Evolutionary conservation across 345 rosid genomes (phyloP).

Genomic region (Eucalyptus victrix): DNA sequence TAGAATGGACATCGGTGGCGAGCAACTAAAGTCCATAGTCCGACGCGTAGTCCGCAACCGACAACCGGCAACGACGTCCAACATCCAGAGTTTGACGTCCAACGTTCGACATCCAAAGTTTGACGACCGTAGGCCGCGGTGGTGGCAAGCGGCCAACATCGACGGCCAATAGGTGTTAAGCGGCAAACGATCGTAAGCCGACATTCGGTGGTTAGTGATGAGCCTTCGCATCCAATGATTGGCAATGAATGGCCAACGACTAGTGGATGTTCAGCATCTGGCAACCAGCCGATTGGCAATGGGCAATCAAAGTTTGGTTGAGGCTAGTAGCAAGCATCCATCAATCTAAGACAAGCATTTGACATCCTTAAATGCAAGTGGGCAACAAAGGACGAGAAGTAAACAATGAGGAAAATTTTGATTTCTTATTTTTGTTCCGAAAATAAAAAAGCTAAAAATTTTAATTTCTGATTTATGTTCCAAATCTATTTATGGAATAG

Average conservation of each 20-base stretch:
- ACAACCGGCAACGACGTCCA: accelerated
- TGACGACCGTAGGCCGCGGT: accelerated
- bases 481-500: too few species aligned
- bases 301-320: accelerated
- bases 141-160: too few species aligned
- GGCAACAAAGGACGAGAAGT: accelerated
- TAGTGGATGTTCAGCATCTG: accelerated
- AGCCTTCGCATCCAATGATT: too few species aligned
- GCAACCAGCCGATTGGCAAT: accelerated
- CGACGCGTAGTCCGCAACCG: accelerated
- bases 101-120: too few species aligned
- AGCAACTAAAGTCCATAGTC: too few species aligned
- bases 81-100: accelerated
- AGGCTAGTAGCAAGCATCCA: accelerated
- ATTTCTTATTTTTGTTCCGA: too few species aligned
- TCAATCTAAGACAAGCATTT: accelerated
- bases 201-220: too few species aligned
- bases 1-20: accelerated
- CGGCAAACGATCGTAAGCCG: accelerated
- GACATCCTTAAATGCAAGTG: too few species aligned
- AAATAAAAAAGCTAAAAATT: too few species aligned
- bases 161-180: too few species aligned
- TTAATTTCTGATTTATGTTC: accelerated
- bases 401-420: too few species aligned
- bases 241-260: too few species aligned